These are phyloP conservation scores for Emergomyces pasteurianus DNA, from an alignment of 2,329 filamentous ascomycete genomes.

Conservation along the genomic window DNA sequence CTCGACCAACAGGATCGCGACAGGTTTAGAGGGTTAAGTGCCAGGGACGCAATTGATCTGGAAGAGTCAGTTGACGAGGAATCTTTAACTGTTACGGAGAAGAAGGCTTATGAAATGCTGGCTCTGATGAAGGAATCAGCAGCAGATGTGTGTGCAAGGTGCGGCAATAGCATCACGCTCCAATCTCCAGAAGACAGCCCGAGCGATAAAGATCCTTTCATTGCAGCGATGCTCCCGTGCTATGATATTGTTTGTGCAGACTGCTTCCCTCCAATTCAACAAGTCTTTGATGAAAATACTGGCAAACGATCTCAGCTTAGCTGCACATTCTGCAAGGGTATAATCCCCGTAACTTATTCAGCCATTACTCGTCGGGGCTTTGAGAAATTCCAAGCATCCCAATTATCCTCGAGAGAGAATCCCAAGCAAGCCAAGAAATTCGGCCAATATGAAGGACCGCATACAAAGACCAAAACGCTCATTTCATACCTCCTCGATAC, in stretches of 20 bases:
- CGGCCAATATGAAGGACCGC: conserved; percentile 66
- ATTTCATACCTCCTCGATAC: conserved; percentile 59
- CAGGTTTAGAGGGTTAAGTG: conserved; percentile 67
- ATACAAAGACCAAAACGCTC: conserved; percentile 81
- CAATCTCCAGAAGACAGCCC: conserved; percentile 31
- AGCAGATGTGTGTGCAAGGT: conserved; percentile 60
- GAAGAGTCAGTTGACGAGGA: conserved; percentile 61
- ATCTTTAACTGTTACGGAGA: conserved; percentile 47
- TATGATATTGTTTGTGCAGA: conserved; percentile 71
- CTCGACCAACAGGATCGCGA: conserved; percentile 73
- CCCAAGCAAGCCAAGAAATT: conserved; percentile 43
- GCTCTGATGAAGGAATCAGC: conserved; percentile 73
- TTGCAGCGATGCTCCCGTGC: conserved; percentile 67
- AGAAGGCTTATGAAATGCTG: conserved; percentile 76
- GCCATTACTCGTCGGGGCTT: conserved; percentile 51
- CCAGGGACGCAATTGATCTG: conserved; percentile 76
- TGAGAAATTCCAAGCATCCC: conserved; percentile 39
- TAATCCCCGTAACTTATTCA: conserved; percentile 53
- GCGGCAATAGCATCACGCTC: conserved; percentile 50
- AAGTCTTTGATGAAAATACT: conserved; percentile 36
- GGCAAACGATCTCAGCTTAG: conserved; percentile 33
- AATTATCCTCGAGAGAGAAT: conserved; percentile 44
- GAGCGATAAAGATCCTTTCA: conserved; percentile 45
- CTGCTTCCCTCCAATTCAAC: conserved; percentile 54
- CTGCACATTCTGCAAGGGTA: conserved; percentile 58